Base-by-base conservation (phyloP, 805 yeast genomes). In the Wickerhamiella sergipiensis region DNA sequence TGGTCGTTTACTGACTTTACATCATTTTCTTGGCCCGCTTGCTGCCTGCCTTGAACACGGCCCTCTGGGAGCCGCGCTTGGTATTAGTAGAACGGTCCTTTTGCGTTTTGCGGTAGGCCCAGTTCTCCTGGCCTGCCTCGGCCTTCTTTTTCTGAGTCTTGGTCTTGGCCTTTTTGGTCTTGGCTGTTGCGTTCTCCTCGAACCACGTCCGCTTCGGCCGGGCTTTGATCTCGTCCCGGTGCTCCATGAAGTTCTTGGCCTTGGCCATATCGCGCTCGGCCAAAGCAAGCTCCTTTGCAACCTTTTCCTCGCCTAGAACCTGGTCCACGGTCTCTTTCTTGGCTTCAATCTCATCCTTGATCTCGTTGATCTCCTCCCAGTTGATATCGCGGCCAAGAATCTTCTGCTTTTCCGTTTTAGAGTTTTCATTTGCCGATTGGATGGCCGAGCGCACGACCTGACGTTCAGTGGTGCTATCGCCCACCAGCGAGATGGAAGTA, bases 131-230 rank as follows among this genome's bases (percentile, higher is more conserved):
- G 43, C 74, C 74, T 0, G 76, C 83, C 61, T 81, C 94, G 45
- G 74, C 70, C 55, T 75, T 76, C 67, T 85, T 85, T 64, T 80
- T 82, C 59, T 74, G 75, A 61, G 78, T 77, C 50, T 78, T 80
- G 50, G 71, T 73, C 52, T 77, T 72, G 43, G 70, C 62, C 50
- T 48, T 61, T 67, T 58, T 63, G 61, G 64, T 45, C 36, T 51
- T 69, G 33, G 75, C 78, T 47, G 67, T 62, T 51, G 52, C 49
- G 9, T 51, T 51, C 12, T 67, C 72, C 69, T 86, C 90, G 67
- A 92, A 90, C 99, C 99, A 92, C 0, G 98, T 92, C 70, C 99
- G 80, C 67, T 78, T 87, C 33, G 98, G 97, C 62, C 97, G 78
- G 0, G 95, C 71, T 57, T 78, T 76, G 62, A 92, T 92, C 67